These are phyloP conservation scores for Clonostachys solani DNA, from an alignment of 2,329 filamentous ascomycete species.

Conservation along the genomic window DNA sequence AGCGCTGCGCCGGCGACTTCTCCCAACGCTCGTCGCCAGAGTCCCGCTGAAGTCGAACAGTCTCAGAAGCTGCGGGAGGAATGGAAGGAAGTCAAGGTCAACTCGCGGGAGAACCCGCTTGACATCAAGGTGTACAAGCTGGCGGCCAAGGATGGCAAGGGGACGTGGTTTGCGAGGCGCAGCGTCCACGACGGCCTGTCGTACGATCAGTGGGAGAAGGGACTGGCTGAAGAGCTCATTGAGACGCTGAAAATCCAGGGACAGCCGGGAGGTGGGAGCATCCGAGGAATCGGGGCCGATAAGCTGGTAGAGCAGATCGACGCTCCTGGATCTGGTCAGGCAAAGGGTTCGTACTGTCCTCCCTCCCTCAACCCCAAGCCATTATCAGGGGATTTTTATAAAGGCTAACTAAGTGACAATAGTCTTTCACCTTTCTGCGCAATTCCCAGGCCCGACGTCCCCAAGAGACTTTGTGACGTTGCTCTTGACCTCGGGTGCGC, in stretches of 20 bases:
- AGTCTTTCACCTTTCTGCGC: slow-evolving; percentile 83
- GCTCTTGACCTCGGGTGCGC: slow-evolving; percentile 59
- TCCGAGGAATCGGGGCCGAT: slow-evolving; percentile 84
- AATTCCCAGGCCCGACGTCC: slow-evolving; percentile 85
- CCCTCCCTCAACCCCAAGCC: neutral
- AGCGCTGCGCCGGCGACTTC: neutral
- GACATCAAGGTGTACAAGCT: slow-evolving; percentile 79
- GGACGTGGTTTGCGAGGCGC: slow-evolving; percentile 83
- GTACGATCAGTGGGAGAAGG: slow-evolving; percentile 74
- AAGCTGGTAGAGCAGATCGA: slow-evolving; percentile 61
- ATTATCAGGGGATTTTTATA: neutral
- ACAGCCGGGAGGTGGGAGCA: slow-evolving; percentile 66
- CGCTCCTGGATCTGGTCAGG: slow-evolving; percentile 52
- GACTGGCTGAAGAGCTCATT: slow-evolving; percentile 73
- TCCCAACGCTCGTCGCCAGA: slow-evolving; percentile 7
- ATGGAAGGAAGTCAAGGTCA: slow-evolving; percentile 83
- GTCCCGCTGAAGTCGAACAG: slow-evolving; percentile 33
- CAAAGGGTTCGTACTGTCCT: slow-evolving; percentile 47
- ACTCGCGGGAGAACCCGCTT: slow-evolving; percentile 68
- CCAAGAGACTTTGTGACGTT: slow-evolving; percentile 85
- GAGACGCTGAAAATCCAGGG: slow-evolving; percentile 71
- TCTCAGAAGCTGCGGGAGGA: slow-evolving; percentile 64
- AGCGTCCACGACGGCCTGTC: slow-evolving; percentile 77
- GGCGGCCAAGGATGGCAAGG: slow-evolving; percentile 72
- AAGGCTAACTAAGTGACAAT: slow-evolving; percentile 11